phyloP scores from a whole-genome alignment of 768 basidiomycete species.

The Panellus pusillus region DNA sequence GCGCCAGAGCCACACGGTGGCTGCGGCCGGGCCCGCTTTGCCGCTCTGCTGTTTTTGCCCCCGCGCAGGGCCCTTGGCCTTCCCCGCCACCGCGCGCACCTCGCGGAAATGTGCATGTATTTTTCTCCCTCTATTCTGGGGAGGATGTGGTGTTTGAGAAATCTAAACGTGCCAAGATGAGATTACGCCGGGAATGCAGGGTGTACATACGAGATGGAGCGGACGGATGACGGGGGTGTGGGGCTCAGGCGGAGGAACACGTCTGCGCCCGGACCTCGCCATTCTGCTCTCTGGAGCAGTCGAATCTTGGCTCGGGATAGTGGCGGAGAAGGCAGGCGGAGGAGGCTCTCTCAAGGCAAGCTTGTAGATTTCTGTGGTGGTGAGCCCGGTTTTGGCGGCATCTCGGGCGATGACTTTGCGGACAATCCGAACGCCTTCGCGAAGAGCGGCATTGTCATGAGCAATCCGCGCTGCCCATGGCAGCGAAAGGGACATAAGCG shows the following conservation, averaged over 20 bases:
- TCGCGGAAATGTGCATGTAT: slow-evolving; percentile 10
- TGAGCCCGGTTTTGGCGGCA: slow-evolving; percentile 4
- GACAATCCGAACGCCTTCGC: slow-evolving; percentile 17
- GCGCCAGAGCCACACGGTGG: slow-evolving; percentile 13
- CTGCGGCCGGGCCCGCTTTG: neutral
- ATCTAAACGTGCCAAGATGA: neutral
- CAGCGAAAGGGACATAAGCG: slow-evolving; percentile 1
- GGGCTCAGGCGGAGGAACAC: slow-evolving; percentile 9
- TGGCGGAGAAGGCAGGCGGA: neutral
- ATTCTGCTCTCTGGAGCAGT: neutral
- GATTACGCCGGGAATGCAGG: neutral
- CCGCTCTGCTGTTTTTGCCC: neutral
- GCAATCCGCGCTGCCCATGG: slow-evolving; percentile 12
- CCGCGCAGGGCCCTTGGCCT: neutral
- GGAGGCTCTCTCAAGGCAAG: slow-evolving; percentile 10
- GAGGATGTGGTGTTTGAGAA: slow-evolving; percentile 18
- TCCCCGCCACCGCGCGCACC: slow-evolving; percentile 3
- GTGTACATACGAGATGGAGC: slow-evolving; percentile 16
- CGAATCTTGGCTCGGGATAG: neutral
- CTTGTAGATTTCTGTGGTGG: slow-evolving; percentile 10
- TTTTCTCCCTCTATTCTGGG: slow-evolving; percentile 15
- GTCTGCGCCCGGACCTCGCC: slow-evolving; percentile 8
- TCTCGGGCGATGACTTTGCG: slow-evolving; percentile 19
- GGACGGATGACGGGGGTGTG: slow-evolving; percentile 17
- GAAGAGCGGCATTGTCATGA: slow-evolving; percentile 13